Evolutionary conservation across 805 yeast genomes (phyloP).

Genomic region (Ogataea sp.): DNA sequence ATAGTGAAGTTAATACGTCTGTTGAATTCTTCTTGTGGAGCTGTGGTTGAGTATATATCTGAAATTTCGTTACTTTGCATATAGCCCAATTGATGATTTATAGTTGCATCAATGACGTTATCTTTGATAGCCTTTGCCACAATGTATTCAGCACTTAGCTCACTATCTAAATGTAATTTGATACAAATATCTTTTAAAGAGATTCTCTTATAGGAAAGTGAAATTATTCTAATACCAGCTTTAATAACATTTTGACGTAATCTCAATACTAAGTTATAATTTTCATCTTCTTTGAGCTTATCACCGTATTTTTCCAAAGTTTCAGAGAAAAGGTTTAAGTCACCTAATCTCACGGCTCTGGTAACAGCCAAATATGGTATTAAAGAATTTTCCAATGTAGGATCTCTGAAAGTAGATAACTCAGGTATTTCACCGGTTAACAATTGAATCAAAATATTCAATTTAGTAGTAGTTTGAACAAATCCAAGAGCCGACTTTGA

Average conservation of each 20-base stretch:
- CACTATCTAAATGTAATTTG: slow-evolving; percentile 85
- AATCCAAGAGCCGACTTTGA: slow-evolving; percentile 80
- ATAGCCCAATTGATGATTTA: slow-evolving; percentile 83
- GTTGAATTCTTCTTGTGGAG: slow-evolving; percentile 83
- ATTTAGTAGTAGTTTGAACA: slow-evolving; percentile 80
- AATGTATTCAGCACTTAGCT: slow-evolving; percentile 93
- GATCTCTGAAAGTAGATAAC: slow-evolving; percentile 67
- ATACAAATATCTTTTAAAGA: slow-evolving; percentile 91
- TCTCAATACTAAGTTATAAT: slow-evolving; percentile 76
- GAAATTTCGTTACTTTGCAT: slow-evolving; percentile 84
- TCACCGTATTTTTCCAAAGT: slow-evolving; percentile 57
- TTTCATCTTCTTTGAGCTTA: slow-evolving; percentile 65
- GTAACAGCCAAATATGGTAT: slow-evolving; percentile 82
- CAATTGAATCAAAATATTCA: slow-evolving; percentile 80
- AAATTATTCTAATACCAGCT: slow-evolving; percentile 92
- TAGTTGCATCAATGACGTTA: slow-evolving; percentile 92
- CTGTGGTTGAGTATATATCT: slow-evolving; percentile 80
- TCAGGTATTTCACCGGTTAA: slow-evolving; percentile 97
- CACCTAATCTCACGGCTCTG: slow-evolving; percentile 89
- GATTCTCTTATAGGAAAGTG: slow-evolving; percentile 83
- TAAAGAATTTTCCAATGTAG: slow-evolving; percentile 49
- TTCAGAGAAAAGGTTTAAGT: slow-evolving; percentile 69
- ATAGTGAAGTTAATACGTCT: slow-evolving; percentile 92
- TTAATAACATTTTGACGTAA: slow-evolving; percentile 95
- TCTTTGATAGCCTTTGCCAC: slow-evolving; percentile 96